Base-by-base conservation (phyloP, 2,329 filamentous ascomycete species). In the Juglanconis sp. region DNA sequence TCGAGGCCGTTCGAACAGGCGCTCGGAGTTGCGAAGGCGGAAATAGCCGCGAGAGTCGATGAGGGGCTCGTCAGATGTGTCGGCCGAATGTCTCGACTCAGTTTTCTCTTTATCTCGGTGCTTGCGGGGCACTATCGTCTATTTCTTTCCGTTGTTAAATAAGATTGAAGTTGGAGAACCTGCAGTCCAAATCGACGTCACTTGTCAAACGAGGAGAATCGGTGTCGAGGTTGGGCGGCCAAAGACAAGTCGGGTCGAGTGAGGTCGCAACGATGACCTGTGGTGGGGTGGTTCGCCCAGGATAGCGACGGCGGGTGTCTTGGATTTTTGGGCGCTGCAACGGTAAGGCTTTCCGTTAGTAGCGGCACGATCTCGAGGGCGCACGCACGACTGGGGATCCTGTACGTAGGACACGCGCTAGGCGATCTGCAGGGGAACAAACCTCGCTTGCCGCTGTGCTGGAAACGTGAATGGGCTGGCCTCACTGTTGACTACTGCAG, bases 31-130 rank as follows among this genome's bases (percentile, higher is more conserved):
- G 61, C 42, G 50, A 48, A 49, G 59, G 49, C 56, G 35, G 53
- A 34, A 53, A 32, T 53, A 50, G 44, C 34, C 46, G 51, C 17
- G 46, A 54, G 52, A 48, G 55, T 60, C 34, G 51, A 60, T 48
- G 35, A 53, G 46, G 57, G 53, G 57, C 49, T 60, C 53, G 46
- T 24, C 15, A 49, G 38, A 13, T 48, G 53, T 47, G 53, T 56
- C 46, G 44, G 31, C 15, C 17, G 44, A 17, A n/a, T 40, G 55
- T 51, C 49, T 42, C 47, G 55, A 11, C 24, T 17, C 7, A 11
- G 9, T 40, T 44, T 30, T 35, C 24, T 47, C 44, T 47, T 17
- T 24, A 8, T 30, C 5, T n/a, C 9, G 15, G 44, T 47, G 44
- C 6, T 31, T 47, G 44, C 44, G 44, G 13, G 17, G 17, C 24